phyloP scores from a whole-genome alignment of 2,329 filamentous ascomycete genomes.

The Cercospora sp. region DNA sequence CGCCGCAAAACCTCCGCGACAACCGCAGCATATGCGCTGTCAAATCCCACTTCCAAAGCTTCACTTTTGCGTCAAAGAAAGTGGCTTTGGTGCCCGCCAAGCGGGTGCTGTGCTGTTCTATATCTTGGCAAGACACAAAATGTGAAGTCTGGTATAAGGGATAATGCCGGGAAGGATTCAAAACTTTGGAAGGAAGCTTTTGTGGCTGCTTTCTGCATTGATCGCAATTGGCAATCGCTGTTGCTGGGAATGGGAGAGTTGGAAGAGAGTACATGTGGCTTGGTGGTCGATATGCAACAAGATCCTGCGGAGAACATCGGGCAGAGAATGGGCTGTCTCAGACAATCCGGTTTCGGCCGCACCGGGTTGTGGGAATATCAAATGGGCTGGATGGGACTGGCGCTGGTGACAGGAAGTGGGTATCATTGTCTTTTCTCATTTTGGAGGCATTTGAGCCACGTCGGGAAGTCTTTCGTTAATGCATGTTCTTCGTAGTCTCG shows the following conservation, averaged over 20 bases:
- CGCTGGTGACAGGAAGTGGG: neutral
- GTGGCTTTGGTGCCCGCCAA: constrained; percentile 1
- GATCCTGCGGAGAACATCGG: neutral
- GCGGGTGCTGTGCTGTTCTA: constrained; percentile 4
- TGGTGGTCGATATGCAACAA: neutral
- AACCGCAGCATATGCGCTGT: neutral
- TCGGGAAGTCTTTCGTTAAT: neutral
- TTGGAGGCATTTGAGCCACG: neutral
- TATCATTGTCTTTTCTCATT: neutral
- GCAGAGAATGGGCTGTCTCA: neutral
- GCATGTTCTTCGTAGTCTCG: neutral
- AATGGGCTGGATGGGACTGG: neutral
- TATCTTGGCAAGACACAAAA: neutral
- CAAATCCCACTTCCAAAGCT: neutral
- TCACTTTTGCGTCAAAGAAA: neutral
- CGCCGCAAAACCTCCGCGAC: neutral
- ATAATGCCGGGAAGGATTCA: neutral
- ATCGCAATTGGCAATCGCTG: neutral
- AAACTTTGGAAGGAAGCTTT: neutral
- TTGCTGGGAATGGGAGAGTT: neutral
- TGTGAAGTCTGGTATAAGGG: neutral
- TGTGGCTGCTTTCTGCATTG: neutral
- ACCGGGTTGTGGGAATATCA: neutral
- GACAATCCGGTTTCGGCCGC: neutral
- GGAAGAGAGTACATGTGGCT: neutral